These are phyloP conservation scores for Mortierella polycephala DNA, from an alignment of 371 early-diverging fungal genomes.

Conservation along the genomic window DNA sequence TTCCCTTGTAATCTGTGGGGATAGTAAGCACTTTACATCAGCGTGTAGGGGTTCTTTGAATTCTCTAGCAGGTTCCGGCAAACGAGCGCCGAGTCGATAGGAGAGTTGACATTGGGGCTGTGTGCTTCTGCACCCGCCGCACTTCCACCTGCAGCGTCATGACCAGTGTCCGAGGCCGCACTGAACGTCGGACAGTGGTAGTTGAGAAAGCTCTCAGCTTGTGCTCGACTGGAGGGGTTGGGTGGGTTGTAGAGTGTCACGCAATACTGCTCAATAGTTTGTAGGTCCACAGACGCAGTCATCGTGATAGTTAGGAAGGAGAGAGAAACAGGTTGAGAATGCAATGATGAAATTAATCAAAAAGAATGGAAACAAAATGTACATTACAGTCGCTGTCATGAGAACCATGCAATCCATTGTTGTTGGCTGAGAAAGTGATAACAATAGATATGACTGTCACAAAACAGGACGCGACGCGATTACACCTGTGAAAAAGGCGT, in stretches of 20 bases:
- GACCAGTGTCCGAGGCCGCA: conserved; percentile 53
- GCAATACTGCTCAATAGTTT: conserved; percentile 53
- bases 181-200: conserved; percentile 85
- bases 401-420: no score
- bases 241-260: conserved; percentile 71
- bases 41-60: conserved; percentile 77
- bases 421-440: no score
- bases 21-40: conserved; percentile 61
- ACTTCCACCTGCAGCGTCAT: conserved; percentile 61
- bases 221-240: conserved; percentile 65
- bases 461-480: no score
- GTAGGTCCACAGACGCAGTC: conserved; percentile 28
- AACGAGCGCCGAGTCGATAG: conserved; percentile 75
- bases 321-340: no score
- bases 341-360: no score
- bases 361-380: no score
- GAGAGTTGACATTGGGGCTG: conserved; percentile 65
- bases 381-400: no score
- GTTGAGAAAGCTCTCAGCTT: conserved; percentile 80
- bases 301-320: conserved; percentile 11
- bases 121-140: conserved; percentile 34
- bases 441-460: no score
- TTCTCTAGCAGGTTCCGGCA: conserved; percentile 77
- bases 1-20: not conserved
- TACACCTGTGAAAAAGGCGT: no score